Conservation (phyloP, 352 stramenopile genomes). For the Globisporangium paddicum region DNA sequence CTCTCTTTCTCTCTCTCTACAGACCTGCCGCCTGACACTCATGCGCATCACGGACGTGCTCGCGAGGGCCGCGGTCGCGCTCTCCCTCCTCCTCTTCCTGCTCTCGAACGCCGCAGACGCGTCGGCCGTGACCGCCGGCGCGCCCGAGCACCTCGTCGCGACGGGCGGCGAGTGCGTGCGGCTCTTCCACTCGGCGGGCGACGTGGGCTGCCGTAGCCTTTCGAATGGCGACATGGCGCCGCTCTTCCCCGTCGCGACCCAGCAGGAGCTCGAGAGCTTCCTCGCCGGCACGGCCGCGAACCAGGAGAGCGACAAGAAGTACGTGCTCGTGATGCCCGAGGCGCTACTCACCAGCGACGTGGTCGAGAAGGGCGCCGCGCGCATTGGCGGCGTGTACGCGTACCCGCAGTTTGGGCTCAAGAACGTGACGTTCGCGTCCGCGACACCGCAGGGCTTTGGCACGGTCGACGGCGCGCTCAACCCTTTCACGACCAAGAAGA, state of each 20-base stretch:
- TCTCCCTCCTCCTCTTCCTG: neutral
- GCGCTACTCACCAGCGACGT: constrained; percentile 39
- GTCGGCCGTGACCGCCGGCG: constrained; percentile 54
- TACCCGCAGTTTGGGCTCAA: constrained; percentile 30
- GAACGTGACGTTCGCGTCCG: constrained; percentile 48
- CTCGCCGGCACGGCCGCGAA: constrained; percentile 19
- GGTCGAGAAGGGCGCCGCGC: constrained; percentile 20
- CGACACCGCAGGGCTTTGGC: constrained; percentile 54
- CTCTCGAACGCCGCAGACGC: constrained; percentile 15
- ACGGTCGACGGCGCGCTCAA: constrained; percentile 66
- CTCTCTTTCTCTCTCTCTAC: neutral
- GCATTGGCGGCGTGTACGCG: constrained; percentile 54
- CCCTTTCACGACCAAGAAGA: constrained; percentile 50
- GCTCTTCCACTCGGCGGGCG: constrained; percentile 66
- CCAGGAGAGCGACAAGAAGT: constrained; percentile 30
- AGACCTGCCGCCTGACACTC: neutral
- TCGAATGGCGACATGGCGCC: constrained; percentile 48
- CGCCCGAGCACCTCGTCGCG: constrained; percentile 57
- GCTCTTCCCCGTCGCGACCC: constrained; percentile 42
- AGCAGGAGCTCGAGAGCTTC: constrained; percentile 41
- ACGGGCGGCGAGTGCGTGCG: constrained; percentile 70
- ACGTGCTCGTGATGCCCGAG: constrained; percentile 66
- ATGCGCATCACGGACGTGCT: constrained; percentile 7
- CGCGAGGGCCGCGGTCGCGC: neutral
- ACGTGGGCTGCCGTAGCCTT: constrained; percentile 58